A percentile compares a stretch with the other conserved stretches of the same genome.
Conservation (phyloP, 108 stramenopile genomes). For the Cyclotella baltica region DNA sequence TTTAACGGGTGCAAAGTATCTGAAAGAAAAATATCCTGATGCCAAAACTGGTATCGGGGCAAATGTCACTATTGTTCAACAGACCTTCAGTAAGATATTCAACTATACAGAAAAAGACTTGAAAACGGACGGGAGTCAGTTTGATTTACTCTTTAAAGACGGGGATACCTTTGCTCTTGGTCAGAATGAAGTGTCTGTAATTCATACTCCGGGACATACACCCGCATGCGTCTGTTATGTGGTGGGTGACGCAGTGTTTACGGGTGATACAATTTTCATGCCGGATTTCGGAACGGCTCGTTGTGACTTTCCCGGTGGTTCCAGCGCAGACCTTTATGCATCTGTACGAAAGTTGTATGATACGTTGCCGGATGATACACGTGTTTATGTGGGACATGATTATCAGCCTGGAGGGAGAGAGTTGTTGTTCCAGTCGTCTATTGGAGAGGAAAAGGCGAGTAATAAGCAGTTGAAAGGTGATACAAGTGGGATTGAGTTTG, state of each 20-base stretch:
- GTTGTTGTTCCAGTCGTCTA: constrained; percentile 44
- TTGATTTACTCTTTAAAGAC: constrained; percentile 49
- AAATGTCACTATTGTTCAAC: constrained; percentile 48
- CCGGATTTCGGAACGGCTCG: constrained; percentile 55
- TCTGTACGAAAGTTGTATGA: constrained; percentile 38
- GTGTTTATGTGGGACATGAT: constrained; percentile 57
- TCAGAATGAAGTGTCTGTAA: constrained; percentile 13
- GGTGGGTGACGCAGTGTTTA: constrained; percentile 51
- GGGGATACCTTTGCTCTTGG: constrained; percentile 48
- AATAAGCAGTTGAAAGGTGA: constrained; percentile 50
- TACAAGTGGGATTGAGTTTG: constrained; percentile 48
- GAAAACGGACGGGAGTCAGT: constrained; percentile 42
- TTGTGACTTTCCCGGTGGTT: constrained; percentile 59
- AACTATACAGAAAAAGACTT: constrained; percentile 39
- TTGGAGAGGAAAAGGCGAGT: constrained; percentile 50
- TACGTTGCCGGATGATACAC: constrained; percentile 44
- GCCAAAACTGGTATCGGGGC: constrained; percentile 55
- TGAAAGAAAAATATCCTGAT: constrained; percentile 39
- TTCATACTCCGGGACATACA: constrained; percentile 60
- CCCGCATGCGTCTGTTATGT: constrained; percentile 60
- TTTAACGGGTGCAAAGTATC: constrained; percentile 50
- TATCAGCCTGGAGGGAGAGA: constrained; percentile 55
- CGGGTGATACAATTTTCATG: constrained; percentile 61
- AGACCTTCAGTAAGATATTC: constrained; percentile 42
- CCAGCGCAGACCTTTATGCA: constrained; percentile 30